Base-by-base conservation (phyloP, 768 basidiomycete genomes). In the Lentinus tigrinus region DNA sequence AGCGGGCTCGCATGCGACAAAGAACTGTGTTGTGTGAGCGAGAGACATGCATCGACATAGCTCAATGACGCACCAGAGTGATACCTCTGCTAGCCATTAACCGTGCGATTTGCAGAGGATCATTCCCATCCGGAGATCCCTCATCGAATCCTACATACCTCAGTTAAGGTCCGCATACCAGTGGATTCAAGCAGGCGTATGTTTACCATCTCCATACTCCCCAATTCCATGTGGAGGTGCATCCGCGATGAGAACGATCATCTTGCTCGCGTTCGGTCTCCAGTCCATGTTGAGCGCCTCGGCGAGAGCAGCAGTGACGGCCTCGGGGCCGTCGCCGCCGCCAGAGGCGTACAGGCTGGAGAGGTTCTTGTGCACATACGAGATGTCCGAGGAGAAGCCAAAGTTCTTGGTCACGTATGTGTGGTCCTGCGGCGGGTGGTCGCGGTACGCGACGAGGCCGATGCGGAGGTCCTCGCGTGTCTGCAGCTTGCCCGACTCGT, bases 1-100 rank as follows among this genome's bases (percentile, higher is more conserved):
- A 5, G 93, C 95, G 56, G 96, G 95, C 73, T 98, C 96, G 75
- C 96, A 98, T 27, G 96, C 96, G n/a, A 98, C 96, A 71, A 97
- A 95, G 76, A 98, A 98, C 94, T 97, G 71, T 7, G 21, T 1
- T 21, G 17, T 19, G 63, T 42, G 58, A 59, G 39, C 23, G 62
- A 37, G 51, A 21, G 6, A 43, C 52, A 52, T 49, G 7, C 19
- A 47, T 14, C 5, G 47, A 52, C 13, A 24, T 5, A 1, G 0
- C 3, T 2, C 2, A 27, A 24, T 50, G 26, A 47, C 88, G 69
- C 70, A 93, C 95, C 60, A 98, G 74, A 9, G 93, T 93, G 66
- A 98, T 98, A 5, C 96, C 96, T 39, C 85, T 81, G 60, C 82
- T 78, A 17, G 96, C 96, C 95, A 98, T 97, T 57, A 79, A 69